phyloP scores from a whole-genome alignment of 352 stramenopile species.

The Poterioochromonas sp. region DNA sequence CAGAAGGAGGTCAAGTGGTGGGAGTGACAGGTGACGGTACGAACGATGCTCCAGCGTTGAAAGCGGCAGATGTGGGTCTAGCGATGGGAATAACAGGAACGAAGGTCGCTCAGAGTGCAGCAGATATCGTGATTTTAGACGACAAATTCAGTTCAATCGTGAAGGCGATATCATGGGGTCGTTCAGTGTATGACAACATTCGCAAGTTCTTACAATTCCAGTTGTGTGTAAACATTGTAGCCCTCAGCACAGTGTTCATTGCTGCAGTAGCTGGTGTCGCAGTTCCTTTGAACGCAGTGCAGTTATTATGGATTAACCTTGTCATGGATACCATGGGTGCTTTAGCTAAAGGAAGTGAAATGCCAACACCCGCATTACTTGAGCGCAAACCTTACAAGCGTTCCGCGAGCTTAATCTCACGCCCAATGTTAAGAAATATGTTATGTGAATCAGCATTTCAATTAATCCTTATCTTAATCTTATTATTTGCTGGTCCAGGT shows the following conservation, averaged over 20 bases:
- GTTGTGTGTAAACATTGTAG: constrained; percentile 71
- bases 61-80: constrained; percentile 63
- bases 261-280: constrained; percentile 48
- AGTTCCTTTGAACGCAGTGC: constrained; percentile 61
- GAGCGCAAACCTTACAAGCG: constrained; percentile 68
- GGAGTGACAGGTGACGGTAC: constrained; percentile 91
- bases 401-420: constrained; percentile 62
- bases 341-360: constrained; percentile 73
- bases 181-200: constrained; percentile 89
- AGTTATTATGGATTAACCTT: constrained; percentile 86
- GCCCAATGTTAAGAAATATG: constrained; percentile 77
- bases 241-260: constrained; percentile 66
- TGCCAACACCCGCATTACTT: constrained; percentile 63
- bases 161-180: constrained; percentile 84
- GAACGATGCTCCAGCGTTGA: constrained; percentile 90
- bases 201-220: constrained; percentile 84
- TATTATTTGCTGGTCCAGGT: constrained; percentile 52
- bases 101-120: constrained; percentile 90
- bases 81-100: constrained; percentile 89
- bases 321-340: constrained; percentile 85
- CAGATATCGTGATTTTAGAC: constrained; percentile 93
- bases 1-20: constrained; percentile 71
- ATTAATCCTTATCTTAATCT: constrained; percentile 57
- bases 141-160: constrained; percentile 98
- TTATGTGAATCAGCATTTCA: constrained; percentile 65